Evolutionary conservation across 73 alveolate genomes (phyloP).

Genomic region (Stentor coeruleus): DNA sequence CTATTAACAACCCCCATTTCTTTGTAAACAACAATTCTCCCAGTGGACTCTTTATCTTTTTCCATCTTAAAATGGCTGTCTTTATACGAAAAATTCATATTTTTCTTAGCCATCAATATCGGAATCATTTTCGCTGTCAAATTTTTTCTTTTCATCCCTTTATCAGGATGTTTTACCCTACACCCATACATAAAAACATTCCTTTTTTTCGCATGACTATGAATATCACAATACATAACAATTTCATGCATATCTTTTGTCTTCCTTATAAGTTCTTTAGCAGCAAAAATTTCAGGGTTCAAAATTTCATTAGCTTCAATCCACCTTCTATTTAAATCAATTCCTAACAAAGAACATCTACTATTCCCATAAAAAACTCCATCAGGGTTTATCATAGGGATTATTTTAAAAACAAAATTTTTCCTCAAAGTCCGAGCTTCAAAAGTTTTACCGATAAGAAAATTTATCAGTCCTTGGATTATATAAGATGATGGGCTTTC

Average conservation of each 20-base stretch:
- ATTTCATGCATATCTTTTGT: conserved; percentile 92
- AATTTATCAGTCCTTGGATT: conserved; percentile 77
- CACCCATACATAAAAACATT: conserved; percentile 26
- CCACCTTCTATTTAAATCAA: conserved; percentile 98
- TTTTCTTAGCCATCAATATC: conserved; percentile 67
- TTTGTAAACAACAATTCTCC: conserved; percentile 79
- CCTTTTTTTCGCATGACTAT: conserved; percentile 97
- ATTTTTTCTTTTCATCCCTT: conserved; percentile 5
- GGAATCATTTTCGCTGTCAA: conserved; percentile 81
- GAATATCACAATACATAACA: conserved; percentile 95
- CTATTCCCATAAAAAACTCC: conserved; percentile 99
- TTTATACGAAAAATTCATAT: conserved; percentile 74
- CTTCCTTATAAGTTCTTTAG: conserved; percentile 90
- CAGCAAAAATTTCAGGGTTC: conserved; percentile 91
- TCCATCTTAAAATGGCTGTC: conserved; percentile 86
- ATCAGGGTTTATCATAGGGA: conserved; percentile 99
- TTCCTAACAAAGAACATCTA: conserved; percentile 84
- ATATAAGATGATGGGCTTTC: conserved; percentile 82
- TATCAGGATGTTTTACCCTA: neutral
- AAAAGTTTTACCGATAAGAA: conserved; percentile 71
- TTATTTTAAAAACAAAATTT: conserved; percentile 76
- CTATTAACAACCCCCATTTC: conserved; percentile 83
- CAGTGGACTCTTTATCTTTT: conserved; percentile 90
- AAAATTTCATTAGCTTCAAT: conserved; percentile 89
- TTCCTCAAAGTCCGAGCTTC: conserved; percentile 83